Evolutionary conservation across 2,329 filamentous ascomycete species (phyloP).

Genomic region (Acarospora socialis): DNA sequence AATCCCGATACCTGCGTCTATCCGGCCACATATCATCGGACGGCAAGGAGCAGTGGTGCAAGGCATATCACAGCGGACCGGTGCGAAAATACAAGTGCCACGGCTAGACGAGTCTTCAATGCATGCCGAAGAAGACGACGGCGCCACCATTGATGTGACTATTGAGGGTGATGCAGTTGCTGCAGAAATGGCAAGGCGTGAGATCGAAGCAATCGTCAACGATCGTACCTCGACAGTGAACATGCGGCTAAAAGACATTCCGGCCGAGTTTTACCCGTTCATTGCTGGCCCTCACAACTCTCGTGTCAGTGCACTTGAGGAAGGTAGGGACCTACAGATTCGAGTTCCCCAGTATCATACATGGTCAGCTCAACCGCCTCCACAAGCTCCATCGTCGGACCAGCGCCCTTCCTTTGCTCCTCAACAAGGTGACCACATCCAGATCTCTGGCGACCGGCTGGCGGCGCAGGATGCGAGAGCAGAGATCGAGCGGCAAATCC

Average conservation of each 20-base stretch:
- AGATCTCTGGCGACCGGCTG: slow-evolving; percentile 69
- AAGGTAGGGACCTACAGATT: slow-evolving; percentile 61
- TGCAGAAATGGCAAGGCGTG: slow-evolving; percentile 66
- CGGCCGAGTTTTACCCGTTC: slow-evolving; percentile 90
- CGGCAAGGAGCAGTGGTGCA: slow-evolving; percentile 83
- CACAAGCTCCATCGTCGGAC: slow-evolving; percentile 45
- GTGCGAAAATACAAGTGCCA: slow-evolving; percentile 80
- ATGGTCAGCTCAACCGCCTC: slow-evolving; percentile 54
- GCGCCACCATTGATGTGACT: slow-evolving; percentile 63
- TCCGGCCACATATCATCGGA: slow-evolving; percentile 83
- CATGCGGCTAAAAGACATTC: slow-evolving; percentile 68
- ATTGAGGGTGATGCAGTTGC: slow-evolving; percentile 88
- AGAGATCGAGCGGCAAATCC: slow-evolving; percentile 65
- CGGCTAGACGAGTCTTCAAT: slow-evolving; percentile 53
- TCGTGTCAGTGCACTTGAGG: slow-evolving; percentile 52
- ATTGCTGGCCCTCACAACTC: slow-evolving; percentile 67
- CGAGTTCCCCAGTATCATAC: slow-evolving; percentile 70
- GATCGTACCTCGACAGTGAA: slow-evolving; percentile 73
- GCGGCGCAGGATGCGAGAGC: slow-evolving; percentile 68
- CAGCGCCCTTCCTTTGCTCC: slow-evolving; percentile 57
- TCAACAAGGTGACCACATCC: slow-evolving; percentile 62
- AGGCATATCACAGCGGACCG: slow-evolving; percentile 74
- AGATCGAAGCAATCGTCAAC: slow-evolving; percentile 75
- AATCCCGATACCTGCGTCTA: slow-evolving; percentile 68
- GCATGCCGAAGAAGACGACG: slow-evolving; percentile 63